Base-by-base conservation (phyloP, 306 rosid species). In the Senna tora region DNA sequence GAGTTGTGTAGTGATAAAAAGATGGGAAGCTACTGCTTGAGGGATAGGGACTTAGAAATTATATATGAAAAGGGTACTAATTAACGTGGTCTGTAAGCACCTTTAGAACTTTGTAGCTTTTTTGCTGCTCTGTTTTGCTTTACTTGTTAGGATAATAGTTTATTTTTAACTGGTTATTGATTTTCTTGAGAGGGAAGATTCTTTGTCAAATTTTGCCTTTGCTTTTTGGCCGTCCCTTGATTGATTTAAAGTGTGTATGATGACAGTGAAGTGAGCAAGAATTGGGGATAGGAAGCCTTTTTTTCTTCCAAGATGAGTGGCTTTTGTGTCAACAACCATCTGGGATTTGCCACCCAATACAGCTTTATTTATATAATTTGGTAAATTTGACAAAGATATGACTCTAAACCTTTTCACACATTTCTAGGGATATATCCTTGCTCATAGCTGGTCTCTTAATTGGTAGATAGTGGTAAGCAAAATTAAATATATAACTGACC, bases 321-420 rank as follows among this genome's bases (percentile, higher is more conserved):
- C 89, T 87, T 87, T 85, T 79, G 79, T 38, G 86, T 75, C 90
- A 87, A 86, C 86, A 71, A 59, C 83, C 79, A 19, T 11, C 8
- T 41, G 11, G 15, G 57, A 69, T 69, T 59, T 43, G 50, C 72
- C 71, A 64, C 71, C 57, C 71, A 17, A 70, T 58, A 33, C 65
- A 47, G 60, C 71, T 71, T 82, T 84, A 16, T 17, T 58, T 76
- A 61, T 64, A 32, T 71, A 61, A 77, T n/a, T 78, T 65, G 71
- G 47, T 13, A 43, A 54, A 54, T 83, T 86, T 88, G 85, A 88
- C 88, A 59, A 79, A 85, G 87, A 47, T 73, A 53, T 66, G 81
- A 56, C 77, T 17, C 79, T 73, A 38, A 30, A 36, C 36, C 71
- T 77, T 85, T 81, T 83, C 85, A 59, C 90, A 69, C 80, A 20